Conservation (phyloP, 176 grass and related monocot species). For the Pontederia crassipes region DNA sequence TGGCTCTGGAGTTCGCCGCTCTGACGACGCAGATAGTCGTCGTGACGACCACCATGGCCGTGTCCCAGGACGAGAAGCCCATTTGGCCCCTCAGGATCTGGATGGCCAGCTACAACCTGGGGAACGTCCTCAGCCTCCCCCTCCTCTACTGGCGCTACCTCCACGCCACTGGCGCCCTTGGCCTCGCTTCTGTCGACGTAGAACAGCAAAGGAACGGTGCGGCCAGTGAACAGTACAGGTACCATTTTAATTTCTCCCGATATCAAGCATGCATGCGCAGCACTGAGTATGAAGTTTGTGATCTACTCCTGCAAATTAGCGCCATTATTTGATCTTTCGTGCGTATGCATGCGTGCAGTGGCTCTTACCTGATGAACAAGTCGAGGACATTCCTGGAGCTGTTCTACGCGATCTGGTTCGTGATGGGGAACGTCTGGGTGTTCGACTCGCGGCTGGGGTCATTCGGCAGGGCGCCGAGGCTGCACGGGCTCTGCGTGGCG, state of each 20-base stretch:
- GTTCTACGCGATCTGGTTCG: slow-evolving; percentile 96
- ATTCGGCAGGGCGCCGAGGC: slow-evolving; percentile 57
- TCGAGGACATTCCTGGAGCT: slow-evolving; percentile 78
- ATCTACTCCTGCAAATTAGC: not conserved
- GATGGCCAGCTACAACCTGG: slow-evolving; percentile 72
- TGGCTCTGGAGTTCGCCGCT: slow-evolving; percentile 53
- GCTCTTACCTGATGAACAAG: slow-evolving; percentile 72
- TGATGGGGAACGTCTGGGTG: slow-evolving; percentile 99
- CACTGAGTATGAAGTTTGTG: too few species aligned
- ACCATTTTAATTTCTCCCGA: not conserved
- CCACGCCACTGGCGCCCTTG: slow-evolving; percentile 15
- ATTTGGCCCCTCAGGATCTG: slow-evolving; percentile 87
- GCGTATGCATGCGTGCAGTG: slow-evolving; percentile 18
- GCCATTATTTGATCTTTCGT: not conserved
- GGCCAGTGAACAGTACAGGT: slow-evolving; percentile 3
- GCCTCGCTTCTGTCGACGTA: slow-evolving; percentile 17
- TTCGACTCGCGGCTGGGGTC: slow-evolving; percentile 75
- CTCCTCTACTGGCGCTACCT: slow-evolving; percentile 85
- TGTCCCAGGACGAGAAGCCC: slow-evolving; percentile 46
- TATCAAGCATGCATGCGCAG: not conserved
- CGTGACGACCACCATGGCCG: slow-evolving; percentile 35
- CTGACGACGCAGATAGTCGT: slow-evolving; percentile 46
- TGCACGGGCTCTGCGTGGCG: slow-evolving; percentile 65
- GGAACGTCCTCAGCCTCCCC: slow-evolving; percentile 84
- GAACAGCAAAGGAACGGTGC: slow-evolving; percentile 45